Conservation (phyloP, 352 stramenopile species). For the Pythium brassicae region DNA sequence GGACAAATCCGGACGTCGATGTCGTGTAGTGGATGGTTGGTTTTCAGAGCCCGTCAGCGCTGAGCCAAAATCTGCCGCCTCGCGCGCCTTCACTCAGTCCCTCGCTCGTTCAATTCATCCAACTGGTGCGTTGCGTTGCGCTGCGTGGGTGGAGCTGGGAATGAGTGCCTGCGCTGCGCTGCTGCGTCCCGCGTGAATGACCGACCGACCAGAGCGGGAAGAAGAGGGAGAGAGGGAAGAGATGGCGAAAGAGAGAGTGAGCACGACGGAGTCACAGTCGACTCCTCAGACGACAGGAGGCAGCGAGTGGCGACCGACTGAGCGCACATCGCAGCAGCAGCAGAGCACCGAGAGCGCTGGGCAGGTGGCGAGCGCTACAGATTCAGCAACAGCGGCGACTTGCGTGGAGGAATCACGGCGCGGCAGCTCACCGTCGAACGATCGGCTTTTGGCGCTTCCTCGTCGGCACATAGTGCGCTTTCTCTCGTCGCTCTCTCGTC, state of each 20-base stretch:
- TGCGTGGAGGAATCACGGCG: no score
- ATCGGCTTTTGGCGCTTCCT: no score
- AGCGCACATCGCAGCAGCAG: no score
- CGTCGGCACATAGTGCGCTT: no score
- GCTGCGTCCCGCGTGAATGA: background rate
- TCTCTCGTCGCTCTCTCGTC: no score
- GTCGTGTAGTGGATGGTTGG: background rate
- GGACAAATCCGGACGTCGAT: background rate
- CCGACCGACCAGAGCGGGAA: background rate
- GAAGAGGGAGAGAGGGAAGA: background rate
- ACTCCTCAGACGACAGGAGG: no score
- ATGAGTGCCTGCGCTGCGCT: background rate
- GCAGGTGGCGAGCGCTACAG: no score
- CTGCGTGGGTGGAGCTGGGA: constrained; percentile 1
- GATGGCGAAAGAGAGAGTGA: background rate
- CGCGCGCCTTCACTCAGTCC: constrained; percentile 80
- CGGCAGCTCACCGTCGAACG: no score
- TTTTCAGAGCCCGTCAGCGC: constrained; percentile 19
- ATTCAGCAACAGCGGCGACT: no score
- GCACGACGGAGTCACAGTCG: background rate
- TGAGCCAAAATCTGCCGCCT: constrained; percentile 21
- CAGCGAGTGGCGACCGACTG: background rate
- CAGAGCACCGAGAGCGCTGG: no score
- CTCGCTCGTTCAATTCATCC: constrained; percentile 86
- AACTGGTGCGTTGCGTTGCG: constrained; percentile 60